A percentile compares a stretch with the other conserved stretches of the same genome.
Evolutionary conservation across 305 asterid species (phyloP).

Genomic region (Fraxinus paxiana): DNA sequence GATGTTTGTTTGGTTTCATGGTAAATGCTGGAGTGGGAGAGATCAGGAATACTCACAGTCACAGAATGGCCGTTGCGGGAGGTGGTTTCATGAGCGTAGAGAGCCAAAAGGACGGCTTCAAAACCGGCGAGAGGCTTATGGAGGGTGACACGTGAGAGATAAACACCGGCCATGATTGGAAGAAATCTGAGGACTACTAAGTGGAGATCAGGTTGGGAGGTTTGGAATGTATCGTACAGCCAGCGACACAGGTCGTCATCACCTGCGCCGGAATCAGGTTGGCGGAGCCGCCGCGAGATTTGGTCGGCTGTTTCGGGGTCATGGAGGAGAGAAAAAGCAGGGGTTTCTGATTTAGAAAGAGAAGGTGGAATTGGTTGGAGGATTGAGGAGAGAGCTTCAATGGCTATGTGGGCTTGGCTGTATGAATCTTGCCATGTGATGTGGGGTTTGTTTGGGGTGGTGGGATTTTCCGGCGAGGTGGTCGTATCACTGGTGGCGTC

Average conservation of each 20-base stretch:
- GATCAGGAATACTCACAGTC: slow-evolving; percentile 66
- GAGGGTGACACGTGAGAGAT: slow-evolving; percentile 66
- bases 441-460: slow-evolving; percentile 32
- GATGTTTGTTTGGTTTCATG: slow-evolving; percentile 54
- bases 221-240: slow-evolving; percentile 92
- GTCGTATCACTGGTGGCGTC: slow-evolving; percentile 16
- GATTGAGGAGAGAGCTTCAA: slow-evolving; percentile 55
- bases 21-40: slow-evolving; percentile 65
- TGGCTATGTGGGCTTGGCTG: slow-evolving; percentile 54
- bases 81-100: slow-evolving; percentile 67
- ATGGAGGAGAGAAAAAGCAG: slow-evolving; percentile 61
- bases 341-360: slow-evolving; percentile 55
- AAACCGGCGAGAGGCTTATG: slow-evolving; percentile 77
- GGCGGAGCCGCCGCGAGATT: slow-evolving; percentile 60
- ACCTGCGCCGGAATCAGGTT: slow-evolving; percentile 69
- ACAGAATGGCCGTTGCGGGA: slow-evolving; percentile 53
- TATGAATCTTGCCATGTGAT: slow-evolving; percentile 66
- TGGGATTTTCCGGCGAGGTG: slow-evolving; percentile 22
- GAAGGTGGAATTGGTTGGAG: slow-evolving; percentile 47
- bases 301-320: slow-evolving; percentile 46
- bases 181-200: slow-evolving; percentile 77
- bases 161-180: slow-evolving; percentile 67
- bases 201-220: slow-evolving; percentile 66
- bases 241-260: slow-evolving; percentile 79
- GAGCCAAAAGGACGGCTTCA: slow-evolving; percentile 74